Evolutionary conservation across 2,329 filamentous ascomycete species (phyloP), one percentile per base, ranked within the genome.

Genomic region (Fusarium austroafricanum): DNA sequence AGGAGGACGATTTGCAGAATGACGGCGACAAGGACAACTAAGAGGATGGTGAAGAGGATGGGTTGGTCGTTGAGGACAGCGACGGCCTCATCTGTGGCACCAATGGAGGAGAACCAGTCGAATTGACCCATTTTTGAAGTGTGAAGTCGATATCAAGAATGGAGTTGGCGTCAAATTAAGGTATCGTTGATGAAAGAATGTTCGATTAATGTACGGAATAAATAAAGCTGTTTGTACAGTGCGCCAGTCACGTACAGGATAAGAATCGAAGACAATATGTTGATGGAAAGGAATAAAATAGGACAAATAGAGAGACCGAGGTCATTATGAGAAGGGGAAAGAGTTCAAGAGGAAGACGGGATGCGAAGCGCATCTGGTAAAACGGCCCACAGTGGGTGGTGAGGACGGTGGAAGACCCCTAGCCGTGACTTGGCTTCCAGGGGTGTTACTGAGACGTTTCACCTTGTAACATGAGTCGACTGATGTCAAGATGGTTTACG

Each of bases 61-160:
- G 87, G 86, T 76, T 89, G 87, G 72, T 89, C 86, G 79, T 89
- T 88, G 75, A 89, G 80, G 53, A 84, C 83, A 67, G 85, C 85
- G 71, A 89, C 84, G 69, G 86, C 86, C 75, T 87, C 78, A 35
- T 81, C 79, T 18, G 87, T 88, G 47, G 86, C 87, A 76, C 87
- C 87, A 71, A 89, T 83, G 61, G 79, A 82, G 71, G 73, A 73
- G 69, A 89, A 83, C 81, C 84, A 89, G 75, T 84, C 84, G 75
- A 88, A 89, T 75, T 86, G 81, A 64, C 82, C 85, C 80, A 83
- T 83, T 35, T 35, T 23, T 45, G 55, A 46, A 40, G 20, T 38
- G n/a, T 26, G 23, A 33, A 20, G 28, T 26, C 28, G 35, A 17
- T 29, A 17, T n/a, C 23, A 43, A 33, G 29, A 6, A 39, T 49